Evolutionary conservation across 495 filamentous ascomycete species (phyloP), one percentile per base, ranked within the genome.

Genomic region (Xylaria bambusicola): DNA sequence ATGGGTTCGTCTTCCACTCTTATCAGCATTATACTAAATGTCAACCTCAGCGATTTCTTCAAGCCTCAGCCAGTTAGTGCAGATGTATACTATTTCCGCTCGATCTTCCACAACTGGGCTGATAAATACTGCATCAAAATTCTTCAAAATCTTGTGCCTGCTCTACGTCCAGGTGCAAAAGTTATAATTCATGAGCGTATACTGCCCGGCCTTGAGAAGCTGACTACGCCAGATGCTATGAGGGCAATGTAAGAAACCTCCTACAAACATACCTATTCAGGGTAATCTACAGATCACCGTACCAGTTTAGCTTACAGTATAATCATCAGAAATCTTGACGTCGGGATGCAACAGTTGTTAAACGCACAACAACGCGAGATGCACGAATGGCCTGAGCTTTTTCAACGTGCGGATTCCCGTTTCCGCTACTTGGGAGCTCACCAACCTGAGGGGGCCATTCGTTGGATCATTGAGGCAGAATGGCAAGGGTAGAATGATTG

Each of bases 81-180:
- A 5, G 78, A 83, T 40, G 71, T 80, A 0, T 84, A 83, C 57
- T 69, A 84, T 36, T 67, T 82, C 12, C 75, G 81, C 1, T 66
- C 68, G 56, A 73, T 83, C 15, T 61, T 85, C 15, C 80, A 84
- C 55, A 76, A 84, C 56, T 77, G 76, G 70, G 58, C 71, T 2
- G 68, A 78, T 40, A 59, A 65, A 15, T 68, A 80, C 35, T 70
- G 63, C 9, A 51, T 73, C 12, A 63, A 60, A 20, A 78, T 82
- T 45, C 50, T 84, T 6, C 60, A 50, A 13, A 69, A 73, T 4
- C 56, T 77, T 3, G 55, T 79, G 1, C 67, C 70, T 0, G 75
- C 72, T 6, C 56, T 84, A 60, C 76, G 71, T 40, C 23, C 27
- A 1, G 66, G 64, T 0, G 65, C 69, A 3, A 65, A 67, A 56